phyloP scores from a whole-genome alignment of 2,329 filamentous ascomycete species.

The Zymoseptoria brevis region DNA sequence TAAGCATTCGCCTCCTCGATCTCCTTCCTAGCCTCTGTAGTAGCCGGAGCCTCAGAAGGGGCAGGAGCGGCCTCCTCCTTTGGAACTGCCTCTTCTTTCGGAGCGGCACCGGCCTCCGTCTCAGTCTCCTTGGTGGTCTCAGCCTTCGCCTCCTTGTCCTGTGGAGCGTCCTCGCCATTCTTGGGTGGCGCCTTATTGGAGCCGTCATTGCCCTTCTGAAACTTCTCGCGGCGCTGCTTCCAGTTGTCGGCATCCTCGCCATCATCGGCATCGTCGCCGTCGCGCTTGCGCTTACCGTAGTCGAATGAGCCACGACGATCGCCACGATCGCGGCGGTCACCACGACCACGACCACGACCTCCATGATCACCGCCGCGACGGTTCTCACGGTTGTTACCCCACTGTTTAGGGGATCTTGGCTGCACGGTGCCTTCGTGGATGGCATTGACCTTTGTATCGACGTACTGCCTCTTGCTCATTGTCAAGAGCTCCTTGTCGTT shows the following conservation, averaged over 20 bases:
- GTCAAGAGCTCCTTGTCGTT: slow-evolving; percentile 70
- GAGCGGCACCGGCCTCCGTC: slow-evolving; percentile 5
- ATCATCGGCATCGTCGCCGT: slow-evolving; percentile 15
- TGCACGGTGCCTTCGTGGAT: slow-evolving; percentile 37
- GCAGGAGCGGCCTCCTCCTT: not conserved
- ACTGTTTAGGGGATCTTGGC: slow-evolving; percentile 25
- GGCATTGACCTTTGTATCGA: slow-evolving; percentile 43
- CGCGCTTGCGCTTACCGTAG: slow-evolving; percentile 18
- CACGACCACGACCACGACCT: slow-evolving; percentile 24
- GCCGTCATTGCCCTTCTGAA: slow-evolving; percentile 13
- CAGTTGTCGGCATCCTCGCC: slow-evolving; percentile 19
- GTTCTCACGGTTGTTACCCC: slow-evolving; percentile 32
- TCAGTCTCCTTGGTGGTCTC: slow-evolving; percentile 9
- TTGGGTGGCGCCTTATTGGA: slow-evolving; percentile 4
- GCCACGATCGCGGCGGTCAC: slow-evolving; percentile 18
- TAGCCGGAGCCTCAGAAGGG: not conserved
- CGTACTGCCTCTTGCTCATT: slow-evolving; percentile 84
- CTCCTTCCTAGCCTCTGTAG: slow-evolving; percentile 8
- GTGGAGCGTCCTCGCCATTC: slow-evolving; percentile 8
- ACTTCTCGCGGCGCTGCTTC: slow-evolving; percentile 18
- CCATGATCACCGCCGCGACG: slow-evolving; percentile 27
- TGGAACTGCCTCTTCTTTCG: slow-evolving; percentile 4
- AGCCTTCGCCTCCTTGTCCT: slow-evolving; percentile 9
- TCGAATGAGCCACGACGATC: slow-evolving; percentile 21
- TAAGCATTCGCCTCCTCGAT: slow-evolving; percentile 1